These are phyloP conservation scores for Penicillium paxilli DNA, from an alignment of 495 filamentous ascomycete genomes.

Conservation along the genomic window DNA sequence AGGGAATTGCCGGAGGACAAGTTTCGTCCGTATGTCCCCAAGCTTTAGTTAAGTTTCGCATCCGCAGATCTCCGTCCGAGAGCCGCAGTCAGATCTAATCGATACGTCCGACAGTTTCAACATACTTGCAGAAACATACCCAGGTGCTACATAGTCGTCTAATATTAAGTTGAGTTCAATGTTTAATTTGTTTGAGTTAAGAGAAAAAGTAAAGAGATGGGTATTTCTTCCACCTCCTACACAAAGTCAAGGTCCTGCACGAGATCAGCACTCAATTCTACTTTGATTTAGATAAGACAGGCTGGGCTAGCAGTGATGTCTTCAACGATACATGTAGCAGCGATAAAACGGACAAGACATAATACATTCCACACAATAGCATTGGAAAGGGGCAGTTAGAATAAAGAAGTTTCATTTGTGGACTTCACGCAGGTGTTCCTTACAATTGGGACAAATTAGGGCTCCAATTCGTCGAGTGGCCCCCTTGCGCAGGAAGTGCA, in stretches of 20 bases:
- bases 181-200: too few species aligned
- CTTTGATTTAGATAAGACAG: too few species aligned
- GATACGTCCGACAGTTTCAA: background rate
- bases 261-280: too few species aligned
- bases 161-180: too few species aligned
- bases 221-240: too few species aligned
- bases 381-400: background rate
- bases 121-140: background rate
- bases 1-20: background rate
- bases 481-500: constrained; percentile 27
- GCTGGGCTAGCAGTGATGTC: too few species aligned
- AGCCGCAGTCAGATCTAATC: background rate
- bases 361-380: background rate
- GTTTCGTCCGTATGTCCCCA: background rate
- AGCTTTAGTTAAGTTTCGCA: background rate
- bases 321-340: background rate
- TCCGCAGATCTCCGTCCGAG: constrained; percentile 2
- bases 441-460: background rate
- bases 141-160: background rate
- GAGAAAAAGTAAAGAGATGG: background rate
- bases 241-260: too few species aligned
- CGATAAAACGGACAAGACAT: background rate
- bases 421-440: constrained; percentile 1
- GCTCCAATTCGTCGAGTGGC: constrained; percentile 12
- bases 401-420: background rate